phyloP scores from a whole-genome alignment of 1,284 basidiomycete species.

The Agaricales sp. region DNA sequence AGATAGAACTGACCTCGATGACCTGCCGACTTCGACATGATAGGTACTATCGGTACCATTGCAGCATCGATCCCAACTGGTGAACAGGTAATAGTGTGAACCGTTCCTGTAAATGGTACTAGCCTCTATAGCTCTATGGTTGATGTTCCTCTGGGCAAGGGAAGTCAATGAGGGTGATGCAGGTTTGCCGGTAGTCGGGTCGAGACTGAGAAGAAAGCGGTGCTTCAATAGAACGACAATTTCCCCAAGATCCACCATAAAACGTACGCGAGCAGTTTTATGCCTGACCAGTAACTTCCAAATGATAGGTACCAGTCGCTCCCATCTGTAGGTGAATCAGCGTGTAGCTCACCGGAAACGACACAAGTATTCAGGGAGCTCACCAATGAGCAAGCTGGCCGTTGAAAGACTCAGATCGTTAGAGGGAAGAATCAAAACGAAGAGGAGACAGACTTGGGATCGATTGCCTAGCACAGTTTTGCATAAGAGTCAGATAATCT shows the following conservation, averaged over 20 bases:
- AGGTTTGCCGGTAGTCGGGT: constrained; percentile 32
- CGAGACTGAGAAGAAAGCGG: constrained; percentile 11
- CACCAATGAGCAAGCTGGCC: too few species aligned
- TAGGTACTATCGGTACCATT: constrained; percentile 41
- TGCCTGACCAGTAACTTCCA: constrained; percentile 43
- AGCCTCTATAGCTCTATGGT: constrained; percentile 36
- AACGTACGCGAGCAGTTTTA: constrained; percentile 26
- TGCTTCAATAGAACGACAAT: not conserved
- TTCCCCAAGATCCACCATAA: not conserved
- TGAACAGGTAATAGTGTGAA: constrained; percentile 45
- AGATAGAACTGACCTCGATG: constrained; percentile 23
- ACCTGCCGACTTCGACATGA: constrained; percentile 46
- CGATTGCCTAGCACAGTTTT: constrained; percentile 35
- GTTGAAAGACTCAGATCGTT: too few species aligned
- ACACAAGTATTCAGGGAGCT: too few species aligned
- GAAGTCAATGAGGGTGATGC: constrained; percentile 26
- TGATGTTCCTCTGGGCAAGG: constrained; percentile 32
- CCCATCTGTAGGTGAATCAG: constrained; percentile 22
- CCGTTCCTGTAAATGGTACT: constrained; percentile 33
- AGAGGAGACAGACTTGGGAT: constrained; percentile 43
- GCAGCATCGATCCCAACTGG: constrained; percentile 48
- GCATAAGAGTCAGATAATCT: constrained; percentile 2
- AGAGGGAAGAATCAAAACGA: too few species aligned
- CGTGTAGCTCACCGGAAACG: too few species aligned
- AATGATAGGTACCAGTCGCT: constrained; percentile 34